Conservation (phyloP, 257 asterid genomes). For the Solanum lycopersicoides region DNA sequence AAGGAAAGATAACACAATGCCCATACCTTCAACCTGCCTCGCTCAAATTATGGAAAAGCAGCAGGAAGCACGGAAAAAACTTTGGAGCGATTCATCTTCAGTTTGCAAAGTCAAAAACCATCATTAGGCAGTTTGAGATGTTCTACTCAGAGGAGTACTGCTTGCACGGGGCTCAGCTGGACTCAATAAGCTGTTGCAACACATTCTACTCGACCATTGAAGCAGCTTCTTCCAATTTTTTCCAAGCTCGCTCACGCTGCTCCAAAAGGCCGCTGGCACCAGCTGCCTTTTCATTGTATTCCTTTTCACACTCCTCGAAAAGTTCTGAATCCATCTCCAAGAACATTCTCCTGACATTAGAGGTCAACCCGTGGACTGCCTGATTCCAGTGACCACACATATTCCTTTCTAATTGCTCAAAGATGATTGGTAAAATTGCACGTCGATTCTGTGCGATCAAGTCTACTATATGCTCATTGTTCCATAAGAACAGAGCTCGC, state of each 20-base stretch:
- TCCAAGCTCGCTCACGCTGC: constrained; percentile 53
- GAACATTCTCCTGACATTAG: constrained; percentile 78
- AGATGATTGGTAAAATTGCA: constrained; percentile 64
- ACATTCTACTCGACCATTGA: constrained; percentile 7
- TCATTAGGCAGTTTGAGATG: background rate
- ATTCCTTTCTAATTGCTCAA: constrained; percentile 65
- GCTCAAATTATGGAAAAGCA: background rate
- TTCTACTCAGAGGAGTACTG: background rate
- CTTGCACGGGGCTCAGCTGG: background rate
- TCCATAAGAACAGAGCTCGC: constrained; percentile 91
- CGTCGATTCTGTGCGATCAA: constrained; percentile 69
- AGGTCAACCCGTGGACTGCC: constrained; percentile 69
- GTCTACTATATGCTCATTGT: constrained; percentile 76
- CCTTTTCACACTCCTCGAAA: constrained; percentile 65
- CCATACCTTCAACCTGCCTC: constrained; percentile 2
- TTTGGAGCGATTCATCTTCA: background rate
- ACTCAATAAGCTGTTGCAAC: background rate
- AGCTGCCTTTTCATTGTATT: constrained; percentile 51
- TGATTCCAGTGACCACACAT: constrained; percentile 79
- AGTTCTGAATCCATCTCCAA: constrained; percentile 73
- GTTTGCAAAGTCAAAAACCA: background rate
- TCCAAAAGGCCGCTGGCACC: constrained; percentile 40
- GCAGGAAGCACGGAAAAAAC: background rate
- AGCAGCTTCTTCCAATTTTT: constrained; percentile 75
- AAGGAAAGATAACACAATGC: background rate